A percentile compares a stretch with the other conserved stretches of the same genome.
Evolutionary conservation across 2,329 filamentous ascomycete species (phyloP).

Genomic region (Paecilomyces dactylethromorphus): DNA sequence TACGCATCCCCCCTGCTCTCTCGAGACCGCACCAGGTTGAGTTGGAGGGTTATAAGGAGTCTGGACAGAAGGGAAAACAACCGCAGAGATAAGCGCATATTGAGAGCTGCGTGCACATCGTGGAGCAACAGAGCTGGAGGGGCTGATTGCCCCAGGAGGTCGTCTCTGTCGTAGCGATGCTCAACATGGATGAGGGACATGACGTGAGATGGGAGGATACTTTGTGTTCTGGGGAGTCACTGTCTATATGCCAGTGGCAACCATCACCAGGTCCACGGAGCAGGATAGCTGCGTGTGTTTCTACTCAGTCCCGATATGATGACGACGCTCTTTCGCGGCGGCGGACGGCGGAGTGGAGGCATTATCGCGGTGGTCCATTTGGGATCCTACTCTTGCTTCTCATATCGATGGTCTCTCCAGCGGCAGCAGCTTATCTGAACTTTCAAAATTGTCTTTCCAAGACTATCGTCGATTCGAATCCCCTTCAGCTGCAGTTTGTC

Average conservation of each 20-base stretch:
- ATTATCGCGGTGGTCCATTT: not conserved
- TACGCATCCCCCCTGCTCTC: not conserved
- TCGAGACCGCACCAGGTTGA: not conserved
- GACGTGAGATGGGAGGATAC: conserved; percentile 15
- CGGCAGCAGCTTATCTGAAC: conserved; percentile 60
- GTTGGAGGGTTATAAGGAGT: not conserved
- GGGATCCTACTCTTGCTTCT: conserved; percentile 10
- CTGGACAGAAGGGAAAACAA: not conserved
- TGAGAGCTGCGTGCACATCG: conserved; percentile 17
- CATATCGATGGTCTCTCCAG: conserved; percentile 30
- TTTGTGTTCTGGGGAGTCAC: not conserved
- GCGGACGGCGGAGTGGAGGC: conserved; percentile 4
- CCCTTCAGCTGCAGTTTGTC: conserved; percentile 68
- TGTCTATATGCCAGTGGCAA: not conserved
- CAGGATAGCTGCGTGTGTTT: not conserved
- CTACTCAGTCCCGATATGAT: not conserved
- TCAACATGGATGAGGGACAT: conserved; percentile 24
- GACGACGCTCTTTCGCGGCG: conserved; percentile 15
- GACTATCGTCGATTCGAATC: conserved; percentile 52
- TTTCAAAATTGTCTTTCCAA: conserved; percentile 77
- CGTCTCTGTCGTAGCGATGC: conserved; percentile 24
- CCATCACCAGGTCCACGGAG: not conserved
- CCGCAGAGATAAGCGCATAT: not conserved
- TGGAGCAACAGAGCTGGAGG: conserved; percentile 30
- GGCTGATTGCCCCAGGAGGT: conserved; percentile 37